Percentiles rank a stretch among this genome's conserved stretches.
Evolutionary conservation across 345 rosid species (phyloP).

Genomic region (Toxicodendron radicans): DNA sequence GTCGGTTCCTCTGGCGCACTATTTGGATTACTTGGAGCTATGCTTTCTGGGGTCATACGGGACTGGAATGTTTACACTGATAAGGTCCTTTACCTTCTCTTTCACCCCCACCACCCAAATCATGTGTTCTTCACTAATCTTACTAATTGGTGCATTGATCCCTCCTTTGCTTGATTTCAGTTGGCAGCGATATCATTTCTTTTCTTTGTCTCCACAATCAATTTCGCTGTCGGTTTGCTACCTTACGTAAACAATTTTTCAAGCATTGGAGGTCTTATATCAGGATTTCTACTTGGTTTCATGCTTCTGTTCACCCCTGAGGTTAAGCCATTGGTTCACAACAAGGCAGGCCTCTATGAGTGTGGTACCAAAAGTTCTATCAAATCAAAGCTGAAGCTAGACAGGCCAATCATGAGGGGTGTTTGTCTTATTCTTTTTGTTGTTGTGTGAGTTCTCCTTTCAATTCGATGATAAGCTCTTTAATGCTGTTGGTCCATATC

Average conservation of each 20-base stretch:
- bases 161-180: constrained; percentile 47
- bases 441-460: constrained; percentile 51
- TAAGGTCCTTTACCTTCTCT: constrained; percentile 50
- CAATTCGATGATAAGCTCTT: not conserved
- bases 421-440: constrained; percentile 52
- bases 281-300: constrained; percentile 79
- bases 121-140: constrained; percentile 2
- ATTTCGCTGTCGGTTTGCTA: constrained; percentile 69
- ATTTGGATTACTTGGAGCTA: constrained; percentile 81
- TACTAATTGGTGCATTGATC: constrained; percentile 17
- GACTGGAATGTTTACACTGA: constrained; percentile 65
- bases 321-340: constrained; percentile 39
- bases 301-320: constrained; percentile 63
- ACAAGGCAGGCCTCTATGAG: constrained; percentile 50
- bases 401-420: constrained; percentile 64
- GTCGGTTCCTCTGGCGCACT: constrained; percentile 66
- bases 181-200: constrained; percentile 52
- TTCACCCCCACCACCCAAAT: not conserved
- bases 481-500: constrained; percentile 1
- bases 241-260: constrained; percentile 72
- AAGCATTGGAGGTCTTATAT: constrained; percentile 70
- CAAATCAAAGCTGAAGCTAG: constrained; percentile 59
- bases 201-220: constrained; percentile 42
- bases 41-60: constrained; percentile 59
- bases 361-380: constrained; percentile 41